These are phyloP conservation scores for Pythium volutum DNA, from an alignment of 352 stramenopile species.

Conservation along the genomic window DNA sequence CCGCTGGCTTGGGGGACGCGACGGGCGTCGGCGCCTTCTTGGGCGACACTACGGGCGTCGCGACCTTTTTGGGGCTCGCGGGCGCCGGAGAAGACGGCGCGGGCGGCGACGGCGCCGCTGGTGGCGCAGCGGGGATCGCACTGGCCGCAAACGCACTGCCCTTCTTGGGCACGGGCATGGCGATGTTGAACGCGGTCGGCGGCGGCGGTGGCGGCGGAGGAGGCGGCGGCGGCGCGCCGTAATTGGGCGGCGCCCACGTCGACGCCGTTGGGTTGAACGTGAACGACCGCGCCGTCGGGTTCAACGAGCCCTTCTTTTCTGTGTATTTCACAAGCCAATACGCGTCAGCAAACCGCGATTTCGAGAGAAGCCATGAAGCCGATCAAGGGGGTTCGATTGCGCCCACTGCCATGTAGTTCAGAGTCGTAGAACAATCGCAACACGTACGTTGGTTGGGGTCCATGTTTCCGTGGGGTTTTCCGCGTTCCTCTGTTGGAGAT, in stretches of 20 bases:
- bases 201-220: conserved; percentile 31
- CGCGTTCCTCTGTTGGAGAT: neutral
- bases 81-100: conserved; percentile 19
- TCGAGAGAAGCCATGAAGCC: neutral
- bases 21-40: conserved; percentile 6
- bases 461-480: conserved; percentile 18
- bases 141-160: conserved; percentile 39
- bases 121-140: conserved; percentile 19
- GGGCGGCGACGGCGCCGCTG: conserved; percentile 21
- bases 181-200: conserved; percentile 50
- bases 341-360: neutral
- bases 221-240: conserved; percentile 36
- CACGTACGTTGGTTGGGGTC: conserved; percentile 43
- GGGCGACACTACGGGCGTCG: conserved; percentile 16
- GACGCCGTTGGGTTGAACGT: conserved; percentile 72
- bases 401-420: neutral
- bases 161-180: conserved; percentile 77
- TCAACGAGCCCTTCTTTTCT: conserved; percentile 55
- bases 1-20: conserved; percentile 19
- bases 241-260: conserved; percentile 54
- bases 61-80: conserved; percentile 4
- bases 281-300: conserved; percentile 63
- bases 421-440: neutral
- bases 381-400: neutral
- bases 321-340: neutral